Conservation (phyloP, 257 asterid species). For the Solanum sejunctum region DNA sequence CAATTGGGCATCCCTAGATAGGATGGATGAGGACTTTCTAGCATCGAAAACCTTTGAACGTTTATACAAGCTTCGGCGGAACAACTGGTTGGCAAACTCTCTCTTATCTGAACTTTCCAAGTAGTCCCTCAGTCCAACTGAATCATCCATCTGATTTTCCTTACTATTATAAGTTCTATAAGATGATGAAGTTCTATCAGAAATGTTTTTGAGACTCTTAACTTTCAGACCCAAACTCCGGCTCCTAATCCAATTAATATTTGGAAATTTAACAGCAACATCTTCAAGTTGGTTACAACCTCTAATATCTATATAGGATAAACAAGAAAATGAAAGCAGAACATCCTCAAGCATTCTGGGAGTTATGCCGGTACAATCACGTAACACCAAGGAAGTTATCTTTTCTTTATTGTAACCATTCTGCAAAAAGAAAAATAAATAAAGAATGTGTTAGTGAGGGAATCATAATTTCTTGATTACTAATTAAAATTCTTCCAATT, state of each 20-base stretch:
- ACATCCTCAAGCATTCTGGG: slow-evolving; percentile 65
- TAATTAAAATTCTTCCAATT: background rate
- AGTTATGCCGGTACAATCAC: slow-evolving; percentile 71
- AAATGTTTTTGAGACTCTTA: slow-evolving; percentile 46
- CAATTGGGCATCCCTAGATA: slow-evolving; percentile 90
- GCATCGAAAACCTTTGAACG: slow-evolving; percentile 94
- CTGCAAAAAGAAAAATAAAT: slow-evolving; percentile 33
- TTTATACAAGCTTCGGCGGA: slow-evolving; percentile 87
- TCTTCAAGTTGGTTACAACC: slow-evolving; percentile 89
- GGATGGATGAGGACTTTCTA: slow-evolving; percentile 74
- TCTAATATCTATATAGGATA: slow-evolving; percentile 75
- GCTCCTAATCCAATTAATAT: slow-evolving; percentile 62
- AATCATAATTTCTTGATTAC: background rate
- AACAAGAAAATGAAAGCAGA: slow-evolving; percentile 46
- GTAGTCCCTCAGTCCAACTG: slow-evolving; percentile 85
- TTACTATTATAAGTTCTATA: slow-evolving; percentile 12
- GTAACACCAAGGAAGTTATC: slow-evolving; percentile 56
- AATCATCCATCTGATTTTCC: slow-evolving; percentile 52
- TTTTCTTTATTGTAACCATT: slow-evolving; percentile 61
- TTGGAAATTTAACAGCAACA: slow-evolving; percentile 63
- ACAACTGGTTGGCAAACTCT: slow-evolving; percentile 76
- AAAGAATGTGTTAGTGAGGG: background rate
- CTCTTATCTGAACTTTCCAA: slow-evolving; percentile 91
- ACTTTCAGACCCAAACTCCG: slow-evolving; percentile 32
- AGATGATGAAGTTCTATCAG: slow-evolving; percentile 35